Evolutionary conservation across 78 protist species (phyloP).

Genomic region (Planoprotostelium fungivorum): DNA sequence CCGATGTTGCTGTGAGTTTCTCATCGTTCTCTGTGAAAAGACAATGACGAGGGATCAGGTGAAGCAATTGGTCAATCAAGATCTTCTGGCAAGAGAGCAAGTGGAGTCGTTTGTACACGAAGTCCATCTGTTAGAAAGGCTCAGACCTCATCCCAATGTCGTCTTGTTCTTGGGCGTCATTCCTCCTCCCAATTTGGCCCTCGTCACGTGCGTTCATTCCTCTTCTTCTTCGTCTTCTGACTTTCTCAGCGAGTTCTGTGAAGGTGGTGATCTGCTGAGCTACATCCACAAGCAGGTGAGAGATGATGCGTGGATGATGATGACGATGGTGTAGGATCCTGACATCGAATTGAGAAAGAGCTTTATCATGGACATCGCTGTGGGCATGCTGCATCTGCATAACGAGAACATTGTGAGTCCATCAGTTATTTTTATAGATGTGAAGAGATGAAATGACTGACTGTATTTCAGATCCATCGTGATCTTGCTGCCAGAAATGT

Average conservation of each 20-base stretch:
- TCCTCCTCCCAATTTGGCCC: background rate
- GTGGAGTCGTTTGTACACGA: background rate
- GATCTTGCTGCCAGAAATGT: background rate
- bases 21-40: background rate
- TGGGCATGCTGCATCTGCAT: background rate
- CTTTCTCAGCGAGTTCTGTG: background rate
- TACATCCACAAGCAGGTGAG: background rate
- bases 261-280: background rate
- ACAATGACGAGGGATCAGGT: background rate
- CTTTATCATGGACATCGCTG: background rate
- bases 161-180: background rate
- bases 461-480: background rate
- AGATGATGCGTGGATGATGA: background rate
- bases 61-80: background rate
- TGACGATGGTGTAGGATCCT: background rate
- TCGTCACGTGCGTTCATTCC: background rate
- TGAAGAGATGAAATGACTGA: no score
- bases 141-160: background rate
- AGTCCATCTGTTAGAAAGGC: background rate
- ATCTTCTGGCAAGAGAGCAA: background rate
- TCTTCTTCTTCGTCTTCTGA: background rate
- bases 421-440: background rate
- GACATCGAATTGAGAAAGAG: background rate
- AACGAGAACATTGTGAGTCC: background rate
- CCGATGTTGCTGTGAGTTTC: slow-evolving; percentile 45